phyloP scores from a whole-genome alignment of 768 basidiomycete species.

The Pulveroboletus sp. region DNA sequence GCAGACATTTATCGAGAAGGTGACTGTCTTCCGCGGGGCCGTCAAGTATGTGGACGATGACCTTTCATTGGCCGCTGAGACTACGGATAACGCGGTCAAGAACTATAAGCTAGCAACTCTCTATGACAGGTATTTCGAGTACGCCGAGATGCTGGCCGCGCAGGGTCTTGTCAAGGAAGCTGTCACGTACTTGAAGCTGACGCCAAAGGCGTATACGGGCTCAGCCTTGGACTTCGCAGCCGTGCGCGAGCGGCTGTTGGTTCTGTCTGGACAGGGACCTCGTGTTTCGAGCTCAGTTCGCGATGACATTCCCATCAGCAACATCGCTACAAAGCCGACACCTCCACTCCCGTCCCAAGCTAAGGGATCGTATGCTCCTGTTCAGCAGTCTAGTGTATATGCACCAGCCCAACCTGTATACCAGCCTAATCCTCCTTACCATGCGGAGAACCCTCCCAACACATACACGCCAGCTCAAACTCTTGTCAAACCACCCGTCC shows the following conservation, averaged over 20 bases:
- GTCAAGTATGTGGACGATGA: conserved; percentile 78
- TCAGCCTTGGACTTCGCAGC: conserved; percentile 42
- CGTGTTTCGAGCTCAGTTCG: conserved; percentile 27
- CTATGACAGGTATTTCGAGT: conserved; percentile 95
- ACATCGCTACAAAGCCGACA: conserved; percentile 11
- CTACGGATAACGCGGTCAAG: conserved; percentile 43
- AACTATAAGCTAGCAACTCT: conserved; percentile 80
- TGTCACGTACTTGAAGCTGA: conserved; percentile 71
- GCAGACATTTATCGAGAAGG: conserved; percentile 95
- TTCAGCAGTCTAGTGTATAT: conserved; percentile 33
- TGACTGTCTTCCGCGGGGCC: conserved; percentile 88
- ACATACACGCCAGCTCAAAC: conserved; percentile 21
- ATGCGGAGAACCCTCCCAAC: not conserved
- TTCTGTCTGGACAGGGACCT: conserved; percentile 32
- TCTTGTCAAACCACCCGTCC: conserved; percentile 41
- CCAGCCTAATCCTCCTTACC: conserved; percentile 6
- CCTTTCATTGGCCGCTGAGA: conserved; percentile 40
- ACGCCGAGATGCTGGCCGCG: conserved; percentile 85
- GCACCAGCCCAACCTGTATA: conserved; percentile 26
- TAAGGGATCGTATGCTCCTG: conserved; percentile 15
- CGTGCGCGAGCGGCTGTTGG: conserved; percentile 46
- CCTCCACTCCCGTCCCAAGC: conserved; percentile 22
- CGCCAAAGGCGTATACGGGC: conserved; percentile 76
- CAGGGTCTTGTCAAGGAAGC: conserved; percentile 91
- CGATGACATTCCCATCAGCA: conserved; percentile 31